Percentiles rank a stretch among this genome's conserved stretches.
Evolutionary conservation across 179 eudicot species (phyloP).

Genomic region (Heliamphora pulchella): DNA sequence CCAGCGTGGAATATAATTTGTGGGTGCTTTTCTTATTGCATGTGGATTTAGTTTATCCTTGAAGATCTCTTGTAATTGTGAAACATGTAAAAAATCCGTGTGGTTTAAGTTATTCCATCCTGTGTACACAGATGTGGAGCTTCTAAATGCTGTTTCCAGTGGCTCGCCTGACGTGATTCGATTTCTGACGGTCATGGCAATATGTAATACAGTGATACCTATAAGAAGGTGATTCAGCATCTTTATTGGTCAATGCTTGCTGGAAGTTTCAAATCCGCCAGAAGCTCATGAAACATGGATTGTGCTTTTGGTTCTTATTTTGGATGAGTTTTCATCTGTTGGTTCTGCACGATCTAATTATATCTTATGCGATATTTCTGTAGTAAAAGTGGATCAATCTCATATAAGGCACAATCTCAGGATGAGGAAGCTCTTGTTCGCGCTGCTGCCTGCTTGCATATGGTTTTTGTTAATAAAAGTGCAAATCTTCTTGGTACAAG

Average conservation of each 20-base stretch:
- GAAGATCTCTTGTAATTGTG: background rate
- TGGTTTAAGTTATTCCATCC: background rate
- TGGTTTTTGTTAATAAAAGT: conserved; percentile 64
- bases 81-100: background rate
- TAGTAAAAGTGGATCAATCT: conserved; percentile 73
- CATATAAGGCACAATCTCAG: conserved; percentile 93
- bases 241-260: background rate
- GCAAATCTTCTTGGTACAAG: conserved; percentile 63
- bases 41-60: background rate
- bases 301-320: conserved; percentile 18
- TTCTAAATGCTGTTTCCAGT: conserved; percentile 59
- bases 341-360: background rate
- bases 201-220: conserved; percentile 88
- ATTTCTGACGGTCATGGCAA: conserved; percentile 82
- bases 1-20: background rate
- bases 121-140: conserved; percentile 53
- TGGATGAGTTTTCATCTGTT: background rate
- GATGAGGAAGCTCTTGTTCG: conserved; percentile 99
- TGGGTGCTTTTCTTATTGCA: background rate
- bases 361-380: conserved; percentile 10
- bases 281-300: background rate
- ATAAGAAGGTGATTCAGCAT: conserved; percentile 49
- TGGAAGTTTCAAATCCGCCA: background rate
- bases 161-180: conserved; percentile 62
- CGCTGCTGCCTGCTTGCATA: conserved; percentile 79